Conservation (phyloP, 441 rosid genomes). For the Lepidium campestre region DNA sequence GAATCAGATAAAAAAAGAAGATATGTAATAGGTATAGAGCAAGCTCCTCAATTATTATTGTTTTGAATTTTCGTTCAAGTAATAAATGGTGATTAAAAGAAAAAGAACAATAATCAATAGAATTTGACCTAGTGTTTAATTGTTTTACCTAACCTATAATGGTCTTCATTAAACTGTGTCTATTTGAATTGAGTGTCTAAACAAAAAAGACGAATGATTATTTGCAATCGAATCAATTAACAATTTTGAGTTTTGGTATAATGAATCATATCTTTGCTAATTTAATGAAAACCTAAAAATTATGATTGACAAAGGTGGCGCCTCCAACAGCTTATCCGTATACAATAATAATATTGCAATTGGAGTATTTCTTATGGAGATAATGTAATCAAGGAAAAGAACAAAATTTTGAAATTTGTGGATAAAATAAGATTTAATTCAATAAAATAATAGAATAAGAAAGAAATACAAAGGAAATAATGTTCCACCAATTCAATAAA, state of each 20-base stretch:
- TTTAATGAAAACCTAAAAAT: neutral
- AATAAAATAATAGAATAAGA: neutral
- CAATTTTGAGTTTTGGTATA: neutral
- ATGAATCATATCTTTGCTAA: neutral
- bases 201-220: no score
- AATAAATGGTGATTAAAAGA: neutral
- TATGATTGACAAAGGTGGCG: neutral
- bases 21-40: neutral
- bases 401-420: conserved; percentile 15
- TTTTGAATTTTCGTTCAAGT: neutral
- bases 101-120: conserved; percentile 1
- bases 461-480: conserved; percentile 6
- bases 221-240: neutral
- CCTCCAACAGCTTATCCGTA: neutral
- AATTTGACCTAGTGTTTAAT: neutral
- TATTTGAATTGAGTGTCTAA: neutral
- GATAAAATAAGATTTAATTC: neutral
- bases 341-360: conserved; percentile 5
- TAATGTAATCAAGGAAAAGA: conserved; percentile 11
- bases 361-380: neutral
- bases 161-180: neutral
- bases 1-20: neutral
- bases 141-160: neutral
- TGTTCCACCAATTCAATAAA: conserved; percentile 4
- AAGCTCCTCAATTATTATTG: neutral